phyloP scores from a whole-genome alignment of 179 eudicot species.

The Beta lomatogona region DNA sequence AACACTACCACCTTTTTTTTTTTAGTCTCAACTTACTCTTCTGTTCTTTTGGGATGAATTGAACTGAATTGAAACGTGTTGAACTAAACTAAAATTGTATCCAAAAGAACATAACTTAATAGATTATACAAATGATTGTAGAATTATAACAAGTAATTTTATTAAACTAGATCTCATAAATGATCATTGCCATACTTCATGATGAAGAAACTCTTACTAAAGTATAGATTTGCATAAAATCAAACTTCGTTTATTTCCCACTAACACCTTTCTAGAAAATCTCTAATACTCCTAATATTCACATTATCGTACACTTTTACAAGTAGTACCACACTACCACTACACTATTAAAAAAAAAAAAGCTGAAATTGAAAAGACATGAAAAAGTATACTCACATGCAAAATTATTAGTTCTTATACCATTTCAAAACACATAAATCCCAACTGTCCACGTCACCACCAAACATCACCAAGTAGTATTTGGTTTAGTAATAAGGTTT shows the following conservation, averaged over 20 bases:
- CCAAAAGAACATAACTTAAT: too few species aligned
- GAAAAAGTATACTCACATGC: neutral
- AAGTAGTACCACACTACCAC: neutral
- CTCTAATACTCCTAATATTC: neutral
- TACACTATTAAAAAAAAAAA: neutral
- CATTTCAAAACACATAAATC: neutral
- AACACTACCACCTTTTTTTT: too few species aligned
- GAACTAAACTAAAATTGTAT: too few species aligned
- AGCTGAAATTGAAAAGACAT: neutral
- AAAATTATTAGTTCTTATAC: neutral
- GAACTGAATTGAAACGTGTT: too few species aligned
- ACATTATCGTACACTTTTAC: constrained; percentile 8
- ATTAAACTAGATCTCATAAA: neutral
- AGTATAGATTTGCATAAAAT: neutral
- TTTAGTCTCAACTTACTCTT: too few species aligned
- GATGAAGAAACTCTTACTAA: neutral
- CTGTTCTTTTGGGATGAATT: too few species aligned
- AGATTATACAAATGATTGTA: too few species aligned
- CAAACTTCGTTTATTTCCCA: neutral
- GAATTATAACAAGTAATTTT: too few species aligned
- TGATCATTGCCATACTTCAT: neutral
- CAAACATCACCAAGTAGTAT: neutral
- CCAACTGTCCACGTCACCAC: too few species aligned
- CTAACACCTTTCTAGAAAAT: neutral
- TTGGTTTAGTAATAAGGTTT: too few species aligned